Conservation (phyloP, 139 green algal genomes). For the Zygnema circumcarinatum region DNA sequence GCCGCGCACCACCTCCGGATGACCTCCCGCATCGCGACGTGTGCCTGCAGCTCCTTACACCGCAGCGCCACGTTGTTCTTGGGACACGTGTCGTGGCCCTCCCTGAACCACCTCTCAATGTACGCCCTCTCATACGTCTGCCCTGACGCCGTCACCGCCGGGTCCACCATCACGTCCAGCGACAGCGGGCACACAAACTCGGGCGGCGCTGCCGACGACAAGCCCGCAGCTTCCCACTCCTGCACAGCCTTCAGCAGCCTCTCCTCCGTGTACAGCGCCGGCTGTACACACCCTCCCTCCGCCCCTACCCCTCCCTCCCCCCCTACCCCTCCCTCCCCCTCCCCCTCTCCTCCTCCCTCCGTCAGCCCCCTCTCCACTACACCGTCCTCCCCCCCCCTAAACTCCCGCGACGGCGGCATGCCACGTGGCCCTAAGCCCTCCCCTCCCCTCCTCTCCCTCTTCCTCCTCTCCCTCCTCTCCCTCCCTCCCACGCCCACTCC, state of each 20-base stretch:
- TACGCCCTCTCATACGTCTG: constrained; percentile 51
- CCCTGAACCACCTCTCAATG: constrained; percentile 31
- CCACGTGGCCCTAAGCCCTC: too few relatives aligned
- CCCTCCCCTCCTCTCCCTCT: too few relatives aligned
- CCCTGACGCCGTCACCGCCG: constrained; percentile 43
- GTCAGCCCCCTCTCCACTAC: too few relatives aligned
- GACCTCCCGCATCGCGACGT: constrained; percentile 17
- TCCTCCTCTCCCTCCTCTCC: too few relatives aligned
- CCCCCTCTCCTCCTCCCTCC: too few relatives aligned
- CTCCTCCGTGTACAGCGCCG: background rate
- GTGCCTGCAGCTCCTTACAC: constrained; percentile 23
- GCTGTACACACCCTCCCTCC: background rate
- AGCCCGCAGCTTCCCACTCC: background rate
- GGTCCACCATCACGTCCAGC: constrained; percentile 56
- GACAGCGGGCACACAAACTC: constrained; percentile 46
- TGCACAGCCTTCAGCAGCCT: background rate
- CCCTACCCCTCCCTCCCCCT: too few relatives aligned
- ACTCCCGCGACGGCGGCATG: too few relatives aligned
- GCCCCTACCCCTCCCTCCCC: too few relatives aligned
- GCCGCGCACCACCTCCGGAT: constrained; percentile 30
- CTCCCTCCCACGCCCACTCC: too few relatives aligned
- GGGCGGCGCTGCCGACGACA: background rate
- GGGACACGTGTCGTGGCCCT: constrained; percentile 39
- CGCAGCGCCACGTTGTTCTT: constrained; percentile 5
- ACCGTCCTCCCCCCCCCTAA: too few relatives aligned